These are phyloP conservation scores for Raphanus hybrid DNA, from an alignment of 441 rosid species.

Conservation along the genomic window DNA sequence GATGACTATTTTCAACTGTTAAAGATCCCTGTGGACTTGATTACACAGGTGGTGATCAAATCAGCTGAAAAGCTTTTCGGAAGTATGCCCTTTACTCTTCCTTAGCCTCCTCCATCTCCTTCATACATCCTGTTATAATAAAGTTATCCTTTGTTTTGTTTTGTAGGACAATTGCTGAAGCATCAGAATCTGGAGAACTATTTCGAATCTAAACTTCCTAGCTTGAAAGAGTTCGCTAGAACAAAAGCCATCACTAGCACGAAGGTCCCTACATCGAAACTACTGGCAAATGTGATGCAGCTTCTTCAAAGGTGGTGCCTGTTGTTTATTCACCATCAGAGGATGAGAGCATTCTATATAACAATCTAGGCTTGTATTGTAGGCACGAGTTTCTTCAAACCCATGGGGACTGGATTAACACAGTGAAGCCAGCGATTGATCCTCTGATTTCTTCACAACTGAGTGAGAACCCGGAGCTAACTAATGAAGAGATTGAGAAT, in stretches of 20 bases:
- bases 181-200: slow-evolving; percentile 9
- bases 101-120: neutral
- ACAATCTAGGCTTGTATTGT: slow-evolving; percentile 35
- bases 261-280: slow-evolving; percentile 53
- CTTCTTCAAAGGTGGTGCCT: slow-evolving; percentile 68
- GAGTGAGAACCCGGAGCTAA: slow-evolving; percentile 51
- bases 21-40: slow-evolving; percentile 59
- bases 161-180: slow-evolving; percentile 12
- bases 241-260: slow-evolving; percentile 51
- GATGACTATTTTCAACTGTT: slow-evolving; percentile 85
- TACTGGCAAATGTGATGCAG: slow-evolving; percentile 65
- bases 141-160: neutral
- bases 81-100: neutral
- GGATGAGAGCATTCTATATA: neutral
- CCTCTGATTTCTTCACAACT: slow-evolving; percentile 57
- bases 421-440: slow-evolving; percentile 73
- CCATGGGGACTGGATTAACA: slow-evolving; percentile 78
- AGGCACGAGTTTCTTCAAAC: slow-evolving; percentile 76
- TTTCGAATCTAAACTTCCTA: slow-evolving; percentile 2
- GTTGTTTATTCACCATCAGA: slow-evolving; percentile 21
- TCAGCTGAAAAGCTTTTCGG: slow-evolving; percentile 13
- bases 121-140: neutral
- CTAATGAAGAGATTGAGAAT: slow-evolving; percentile 63
- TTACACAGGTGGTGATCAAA: slow-evolving; percentile 40
- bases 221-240: slow-evolving; percentile 39